Conservation (phyloP, 148 eudicot species). For the Vaccinium corymbosum region DNA sequence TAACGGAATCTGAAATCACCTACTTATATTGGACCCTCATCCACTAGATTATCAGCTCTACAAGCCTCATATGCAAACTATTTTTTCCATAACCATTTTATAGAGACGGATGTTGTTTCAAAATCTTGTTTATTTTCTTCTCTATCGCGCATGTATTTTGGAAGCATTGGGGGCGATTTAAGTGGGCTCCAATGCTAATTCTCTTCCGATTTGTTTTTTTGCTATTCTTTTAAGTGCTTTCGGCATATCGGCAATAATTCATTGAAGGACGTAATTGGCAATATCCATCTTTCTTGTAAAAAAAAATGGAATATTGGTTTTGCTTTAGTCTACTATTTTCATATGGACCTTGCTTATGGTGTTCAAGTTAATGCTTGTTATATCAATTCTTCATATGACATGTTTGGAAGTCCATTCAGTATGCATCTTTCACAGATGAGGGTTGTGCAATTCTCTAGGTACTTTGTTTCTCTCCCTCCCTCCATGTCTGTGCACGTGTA, state of each 20-base stretch:
- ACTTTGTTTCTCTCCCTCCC: neutral
- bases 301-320: no score
- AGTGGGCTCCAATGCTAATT: neutral
- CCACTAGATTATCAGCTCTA: neutral
- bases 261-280: no score
- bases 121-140: no score
- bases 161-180: neutral
- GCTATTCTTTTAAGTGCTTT: no score
- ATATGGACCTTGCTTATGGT: neutral
- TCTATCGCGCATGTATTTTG: neutral
- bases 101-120: neutral
- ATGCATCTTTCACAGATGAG: neutral
- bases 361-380: neutral
- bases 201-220: no score
- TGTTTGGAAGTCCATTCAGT: constrained; percentile 1
- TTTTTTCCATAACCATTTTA: neutral
- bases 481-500: neutral
- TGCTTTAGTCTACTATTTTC: neutral
- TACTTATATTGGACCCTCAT: neutral
- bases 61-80: neutral
- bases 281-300: no score
- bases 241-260: no score
- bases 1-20: neutral
- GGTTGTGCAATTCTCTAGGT: neutral
- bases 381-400: neutral